Percentiles rank a stretch among this genome's conserved stretches.
These are phyloP conservation scores for Triticum dicoccoides DNA, from an alignment of 176 grass and related monocot species.

Conservation along the genomic window DNA sequence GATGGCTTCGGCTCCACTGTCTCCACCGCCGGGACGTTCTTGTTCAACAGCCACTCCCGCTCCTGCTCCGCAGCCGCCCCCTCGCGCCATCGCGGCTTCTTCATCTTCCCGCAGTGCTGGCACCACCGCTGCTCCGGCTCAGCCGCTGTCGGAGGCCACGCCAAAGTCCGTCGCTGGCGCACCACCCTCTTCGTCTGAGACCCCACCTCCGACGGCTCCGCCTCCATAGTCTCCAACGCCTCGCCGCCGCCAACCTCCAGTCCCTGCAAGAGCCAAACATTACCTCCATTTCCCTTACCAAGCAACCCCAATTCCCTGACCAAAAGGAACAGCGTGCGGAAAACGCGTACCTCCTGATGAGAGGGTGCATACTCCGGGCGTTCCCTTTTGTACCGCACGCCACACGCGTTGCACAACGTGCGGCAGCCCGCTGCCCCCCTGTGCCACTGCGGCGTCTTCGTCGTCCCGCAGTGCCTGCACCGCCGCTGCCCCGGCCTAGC, in stretches of 20 bases:
- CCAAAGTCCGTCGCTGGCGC: too few relatives aligned
- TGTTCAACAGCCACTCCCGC: neutral
- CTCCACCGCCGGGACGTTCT: neutral
- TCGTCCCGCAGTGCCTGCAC: constrained; percentile 49
- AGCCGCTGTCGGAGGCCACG: too few relatives aligned
- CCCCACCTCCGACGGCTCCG: neutral
- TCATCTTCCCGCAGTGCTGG: neutral
- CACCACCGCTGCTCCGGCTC: neutral
- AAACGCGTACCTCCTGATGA: neutral
- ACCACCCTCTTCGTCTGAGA: constrained; percentile 21
- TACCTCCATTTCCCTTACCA: neutral
- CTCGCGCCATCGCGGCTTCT: neutral
- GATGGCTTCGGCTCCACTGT: neutral
- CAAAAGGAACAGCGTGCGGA: too few relatives aligned
- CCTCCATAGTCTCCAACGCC: constrained; percentile 27
- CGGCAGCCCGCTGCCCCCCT: constrained; percentile 32
- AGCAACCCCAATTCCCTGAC: neutral
- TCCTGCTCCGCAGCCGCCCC: neutral
- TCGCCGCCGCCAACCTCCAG: constrained; percentile 21
- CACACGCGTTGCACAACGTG: constrained; percentile 69
- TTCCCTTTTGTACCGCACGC: constrained; percentile 41
- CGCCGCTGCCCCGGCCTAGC: neutral
- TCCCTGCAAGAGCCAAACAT: constrained; percentile 28
- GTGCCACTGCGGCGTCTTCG: constrained; percentile 56
- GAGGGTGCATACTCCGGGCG: constrained; percentile 27